Percentiles rank a stretch among this genome's conserved stretches.
Evolutionary conservation across 2,329 filamentous ascomycete species (phyloP).

Genomic region (Teratosphaeria pseudoeucalypti): DNA sequence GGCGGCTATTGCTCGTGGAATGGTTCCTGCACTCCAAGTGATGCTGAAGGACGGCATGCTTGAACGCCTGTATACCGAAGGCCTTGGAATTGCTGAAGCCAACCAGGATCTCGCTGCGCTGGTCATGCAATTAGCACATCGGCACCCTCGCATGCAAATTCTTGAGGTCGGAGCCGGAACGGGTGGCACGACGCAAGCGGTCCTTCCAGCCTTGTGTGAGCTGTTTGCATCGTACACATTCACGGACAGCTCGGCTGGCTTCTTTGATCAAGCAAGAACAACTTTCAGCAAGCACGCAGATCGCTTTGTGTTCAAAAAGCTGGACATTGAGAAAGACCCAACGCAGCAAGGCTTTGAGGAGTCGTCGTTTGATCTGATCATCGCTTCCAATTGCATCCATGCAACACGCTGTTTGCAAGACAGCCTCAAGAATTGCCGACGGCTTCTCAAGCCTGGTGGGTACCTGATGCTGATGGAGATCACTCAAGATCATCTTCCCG

Average conservation of each 20-base stretch:
- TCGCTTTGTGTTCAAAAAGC: slow-evolving; percentile 23
- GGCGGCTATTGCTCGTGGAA: too few relatives aligned
- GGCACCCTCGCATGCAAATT: not conserved
- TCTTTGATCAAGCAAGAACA: slow-evolving; percentile 29
- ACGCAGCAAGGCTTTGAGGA: slow-evolving; percentile 26
- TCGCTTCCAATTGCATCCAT: slow-evolving; percentile 17
- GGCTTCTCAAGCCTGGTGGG: slow-evolving; percentile 15
- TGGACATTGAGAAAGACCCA: slow-evolving; percentile 23
- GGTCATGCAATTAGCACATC: not conserved
- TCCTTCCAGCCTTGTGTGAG: not conserved
- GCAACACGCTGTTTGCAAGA: slow-evolving; percentile 9
- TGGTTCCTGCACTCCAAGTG: too few relatives aligned
- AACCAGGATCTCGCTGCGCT: not conserved
- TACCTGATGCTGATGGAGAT: slow-evolving; percentile 3
- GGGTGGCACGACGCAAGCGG: not conserved
- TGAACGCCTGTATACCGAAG: not conserved
- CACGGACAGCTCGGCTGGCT: slow-evolving; percentile 35
- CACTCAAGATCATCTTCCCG: not conserved
- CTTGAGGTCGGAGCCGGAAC: not conserved
- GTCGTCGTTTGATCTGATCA: slow-evolving; percentile 14
- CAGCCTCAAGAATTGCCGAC: slow-evolving; percentile 11
- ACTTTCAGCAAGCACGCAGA: slow-evolving; percentile 17
- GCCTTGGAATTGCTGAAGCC: not conserved
- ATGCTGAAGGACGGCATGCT: not conserved
- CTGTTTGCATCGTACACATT: slow-evolving; percentile 28